Percentiles rank a stretch among this genome's conserved stretches.
Evolutionary conservation across 148 eudicot genomes (phyloP).

Genomic region (Bassia scoparia): DNA sequence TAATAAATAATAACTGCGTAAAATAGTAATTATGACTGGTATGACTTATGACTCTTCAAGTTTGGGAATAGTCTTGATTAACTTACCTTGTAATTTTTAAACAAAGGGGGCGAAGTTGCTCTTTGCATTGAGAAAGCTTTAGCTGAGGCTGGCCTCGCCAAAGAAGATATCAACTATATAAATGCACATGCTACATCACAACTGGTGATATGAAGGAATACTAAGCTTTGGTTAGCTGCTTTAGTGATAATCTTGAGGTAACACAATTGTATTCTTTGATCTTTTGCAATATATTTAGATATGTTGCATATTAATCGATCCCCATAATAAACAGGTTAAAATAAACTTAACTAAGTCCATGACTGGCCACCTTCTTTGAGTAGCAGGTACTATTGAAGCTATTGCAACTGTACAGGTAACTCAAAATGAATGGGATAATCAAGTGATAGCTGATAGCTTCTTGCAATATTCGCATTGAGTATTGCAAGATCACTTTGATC

Average conservation of each 20-base stretch:
- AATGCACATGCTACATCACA: slow-evolving; percentile 95
- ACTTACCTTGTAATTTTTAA: background rate
- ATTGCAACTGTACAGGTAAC: slow-evolving; percentile 90
- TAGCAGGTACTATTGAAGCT: slow-evolving; percentile 96
- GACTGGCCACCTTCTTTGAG: slow-evolving; percentile 96
- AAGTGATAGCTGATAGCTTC: background rate
- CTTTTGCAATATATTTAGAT: slow-evolving; percentile 1
- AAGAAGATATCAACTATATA: slow-evolving; percentile 89
- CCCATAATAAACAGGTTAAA: slow-evolving; percentile 50
- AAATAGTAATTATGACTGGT: background rate
- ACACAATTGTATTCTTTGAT: background rate
- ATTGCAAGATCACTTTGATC: background rate
- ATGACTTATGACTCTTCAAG: no score
- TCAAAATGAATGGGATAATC: background rate
- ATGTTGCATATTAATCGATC: background rate
- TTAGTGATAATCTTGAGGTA: slow-evolving; percentile 87
- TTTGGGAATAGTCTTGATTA: background rate
- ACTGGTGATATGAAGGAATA: slow-evolving; percentile 86
- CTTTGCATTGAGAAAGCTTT: slow-evolving; percentile 91
- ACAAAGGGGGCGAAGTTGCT: slow-evolving; percentile 62
- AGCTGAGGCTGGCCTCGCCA: slow-evolving; percentile 68
- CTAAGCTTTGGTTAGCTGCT: slow-evolving; percentile 76
- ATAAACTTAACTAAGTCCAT: slow-evolving; percentile 91
- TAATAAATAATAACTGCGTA: background rate
- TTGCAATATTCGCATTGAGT: background rate